Evolutionary conservation across 208 protist genomes (phyloP).

Genomic region (Leishmania mexicana): DNA sequence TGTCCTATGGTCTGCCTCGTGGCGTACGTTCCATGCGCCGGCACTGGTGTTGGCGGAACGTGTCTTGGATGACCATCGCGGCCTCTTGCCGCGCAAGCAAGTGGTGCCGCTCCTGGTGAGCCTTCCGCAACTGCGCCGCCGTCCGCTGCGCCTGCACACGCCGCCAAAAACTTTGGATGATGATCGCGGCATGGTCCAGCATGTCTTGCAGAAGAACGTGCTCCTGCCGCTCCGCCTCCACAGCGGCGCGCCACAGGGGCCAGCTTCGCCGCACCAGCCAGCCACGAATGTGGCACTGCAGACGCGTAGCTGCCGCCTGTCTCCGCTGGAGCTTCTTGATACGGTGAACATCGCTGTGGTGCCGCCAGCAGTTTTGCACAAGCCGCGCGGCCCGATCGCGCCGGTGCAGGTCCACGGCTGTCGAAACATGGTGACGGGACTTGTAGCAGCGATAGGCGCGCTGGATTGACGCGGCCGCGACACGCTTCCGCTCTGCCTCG

Average conservation of each 20-base stretch:
- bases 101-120: constrained; percentile 24
- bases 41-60: constrained; percentile 46
- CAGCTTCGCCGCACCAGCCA: constrained; percentile 69
- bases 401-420: constrained; percentile 9
- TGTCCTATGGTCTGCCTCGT: neutral
- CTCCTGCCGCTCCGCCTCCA: constrained; percentile 37
- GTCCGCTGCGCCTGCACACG: constrained; percentile 34
- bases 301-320: constrained; percentile 49
- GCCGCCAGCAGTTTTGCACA: constrained; percentile 68
- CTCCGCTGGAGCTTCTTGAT: constrained; percentile 32
- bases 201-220: constrained; percentile 52
- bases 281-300: constrained; percentile 73
- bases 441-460: constrained; percentile 40
- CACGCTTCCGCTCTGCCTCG: constrained; percentile 19
- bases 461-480: constrained; percentile 65
- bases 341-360: constrained; percentile 32
- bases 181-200: constrained; percentile 62
- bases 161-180: constrained; percentile 83
- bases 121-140: constrained; percentile 24
- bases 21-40: constrained; percentile 3
- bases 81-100: constrained; percentile 52
- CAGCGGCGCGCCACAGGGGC: constrained; percentile 34
- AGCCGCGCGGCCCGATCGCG: constrained; percentile 34
- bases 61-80: constrained; percentile 64
- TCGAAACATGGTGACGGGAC: constrained; percentile 32